Evolutionary conservation across 169 alveolate species (phyloP).

Genomic region (Plasmodium blacklocki): DNA sequence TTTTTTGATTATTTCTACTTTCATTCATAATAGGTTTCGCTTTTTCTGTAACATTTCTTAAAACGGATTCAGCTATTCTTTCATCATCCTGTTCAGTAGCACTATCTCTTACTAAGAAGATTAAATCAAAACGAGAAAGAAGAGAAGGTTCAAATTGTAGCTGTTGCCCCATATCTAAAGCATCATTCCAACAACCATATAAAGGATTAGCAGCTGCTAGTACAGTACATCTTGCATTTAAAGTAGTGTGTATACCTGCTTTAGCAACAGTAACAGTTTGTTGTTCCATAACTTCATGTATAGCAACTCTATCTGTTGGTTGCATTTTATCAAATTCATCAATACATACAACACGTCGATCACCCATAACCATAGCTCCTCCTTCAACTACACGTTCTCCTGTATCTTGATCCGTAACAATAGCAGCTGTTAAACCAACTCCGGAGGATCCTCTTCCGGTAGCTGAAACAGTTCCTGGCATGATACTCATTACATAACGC

Average conservation of each 20-base stretch:
- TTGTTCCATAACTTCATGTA: slow-evolving; percentile 99
- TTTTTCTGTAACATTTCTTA: slow-evolving; percentile 85
- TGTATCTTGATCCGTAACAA: slow-evolving; percentile 94
- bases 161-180: slow-evolving; percentile 92
- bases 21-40: slow-evolving; percentile 82
- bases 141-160: slow-evolving; percentile 98
- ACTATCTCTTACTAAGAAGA: slow-evolving; percentile 90
- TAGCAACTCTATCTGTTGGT: slow-evolving; percentile 98
- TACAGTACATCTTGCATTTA: slow-evolving; percentile 98
- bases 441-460: slow-evolving; percentile 99
- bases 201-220: slow-evolving; percentile 99
- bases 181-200: slow-evolving; percentile 96
- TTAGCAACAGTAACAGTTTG: slow-evolving; percentile 98
- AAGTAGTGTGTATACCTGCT: slow-evolving; percentile 98
- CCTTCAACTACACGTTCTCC: slow-evolving; percentile 98
- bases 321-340: slow-evolving; percentile 99
- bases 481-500: slow-evolving; percentile 93
- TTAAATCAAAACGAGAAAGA: slow-evolving; percentile 96
- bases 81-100: slow-evolving; percentile 86
- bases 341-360: slow-evolving; percentile 97
- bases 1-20: slow-evolving; percentile 66
- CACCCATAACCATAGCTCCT: slow-evolving; percentile 99
- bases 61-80: slow-evolving; percentile 84
- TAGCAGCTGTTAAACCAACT: slow-evolving; percentile 99
- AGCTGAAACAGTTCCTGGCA: slow-evolving; percentile 97